Conservation (phyloP, 176 grass and related monocot genomes). For the Areca catechu region DNA sequence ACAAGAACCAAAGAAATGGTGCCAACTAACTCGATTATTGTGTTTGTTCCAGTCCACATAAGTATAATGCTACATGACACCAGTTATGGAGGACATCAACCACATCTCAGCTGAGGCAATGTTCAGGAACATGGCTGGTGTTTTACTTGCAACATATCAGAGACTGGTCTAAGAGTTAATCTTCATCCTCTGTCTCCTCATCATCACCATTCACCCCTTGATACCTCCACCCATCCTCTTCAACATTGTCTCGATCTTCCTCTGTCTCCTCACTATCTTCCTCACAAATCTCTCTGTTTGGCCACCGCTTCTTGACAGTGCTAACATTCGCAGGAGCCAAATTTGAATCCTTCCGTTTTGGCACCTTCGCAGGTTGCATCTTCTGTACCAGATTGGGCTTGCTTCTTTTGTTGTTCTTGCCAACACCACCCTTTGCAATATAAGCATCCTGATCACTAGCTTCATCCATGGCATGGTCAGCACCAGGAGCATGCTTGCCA, state of each 20-base stretch:
- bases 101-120: too few species aligned
- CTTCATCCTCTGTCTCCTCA: conserved; percentile 15
- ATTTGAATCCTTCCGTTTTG: conserved; percentile 21
- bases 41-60: too few species aligned
- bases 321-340: conserved; percentile 5
- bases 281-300: conserved; percentile 9
- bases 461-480: background rate
- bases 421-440: conserved; percentile 13
- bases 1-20: too few species aligned
- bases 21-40: too few species aligned
- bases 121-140: too few species aligned
- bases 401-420: conserved; percentile 40
- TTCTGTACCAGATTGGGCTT: conserved; percentile 19
- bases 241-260: conserved; percentile 8
- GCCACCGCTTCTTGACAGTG: conserved; percentile 24
- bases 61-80: too few species aligned
- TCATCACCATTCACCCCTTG: conserved; percentile 4
- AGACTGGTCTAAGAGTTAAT: background rate
- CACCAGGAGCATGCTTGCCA: conserved; percentile 3
- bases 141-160: too few species aligned
- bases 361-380: conserved; percentile 31
- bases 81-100: too few species aligned
- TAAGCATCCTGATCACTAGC: conserved; percentile 20
- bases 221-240: conserved; percentile 16
- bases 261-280: conserved; percentile 17